A percentile compares a stretch with the other conserved stretches of the same genome.
Conservation (phyloP, 2,329 filamentous ascomycete genomes). For the Neocatenulostroma microsporum region DNA sequence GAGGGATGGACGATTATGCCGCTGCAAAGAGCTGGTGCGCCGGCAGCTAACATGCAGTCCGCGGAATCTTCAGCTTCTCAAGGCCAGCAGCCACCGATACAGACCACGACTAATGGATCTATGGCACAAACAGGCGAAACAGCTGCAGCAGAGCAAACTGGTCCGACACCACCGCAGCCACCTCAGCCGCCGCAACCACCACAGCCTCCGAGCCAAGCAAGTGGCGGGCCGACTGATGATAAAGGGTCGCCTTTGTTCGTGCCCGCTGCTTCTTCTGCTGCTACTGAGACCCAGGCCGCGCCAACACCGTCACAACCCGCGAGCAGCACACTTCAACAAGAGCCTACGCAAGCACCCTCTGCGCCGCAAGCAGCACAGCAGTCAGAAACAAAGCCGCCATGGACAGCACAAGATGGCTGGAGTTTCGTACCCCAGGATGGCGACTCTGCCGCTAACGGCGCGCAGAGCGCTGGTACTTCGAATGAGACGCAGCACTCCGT, state of each 20-base stretch:
- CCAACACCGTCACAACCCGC: conserved; percentile 1
- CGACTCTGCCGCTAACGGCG: conserved; percentile 3
- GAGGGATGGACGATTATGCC: conserved; percentile 47
- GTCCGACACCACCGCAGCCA: background rate
- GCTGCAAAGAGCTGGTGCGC: conserved; percentile 28
- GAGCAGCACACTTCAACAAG: too few relatives aligned
- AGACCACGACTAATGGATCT: conserved; percentile 9
- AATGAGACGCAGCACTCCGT: background rate
- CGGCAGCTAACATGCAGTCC: conserved; percentile 1
- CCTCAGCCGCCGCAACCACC: too few relatives aligned
- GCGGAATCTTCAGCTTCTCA: background rate
- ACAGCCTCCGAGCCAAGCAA: background rate
- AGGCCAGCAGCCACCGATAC: conserved; percentile 5
- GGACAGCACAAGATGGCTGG: conserved; percentile 14
- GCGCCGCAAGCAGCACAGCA: background rate
- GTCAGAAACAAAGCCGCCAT: conserved; percentile 8
- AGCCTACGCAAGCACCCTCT: conserved; percentile 4
- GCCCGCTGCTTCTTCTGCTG: conserved; percentile 6
- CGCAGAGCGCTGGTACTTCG: too few relatives aligned
- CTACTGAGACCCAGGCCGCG: background rate
- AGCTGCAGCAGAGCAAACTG: conserved; percentile 1
- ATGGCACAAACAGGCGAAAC: background rate
- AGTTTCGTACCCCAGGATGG: conserved; percentile 11
- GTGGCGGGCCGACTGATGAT: conserved; percentile 21
- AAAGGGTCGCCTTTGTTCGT: conserved; percentile 24